phyloP scores from a whole-genome alignment of 2,329 filamentous ascomycete genomes.

The Cercospora sp. region DNA sequence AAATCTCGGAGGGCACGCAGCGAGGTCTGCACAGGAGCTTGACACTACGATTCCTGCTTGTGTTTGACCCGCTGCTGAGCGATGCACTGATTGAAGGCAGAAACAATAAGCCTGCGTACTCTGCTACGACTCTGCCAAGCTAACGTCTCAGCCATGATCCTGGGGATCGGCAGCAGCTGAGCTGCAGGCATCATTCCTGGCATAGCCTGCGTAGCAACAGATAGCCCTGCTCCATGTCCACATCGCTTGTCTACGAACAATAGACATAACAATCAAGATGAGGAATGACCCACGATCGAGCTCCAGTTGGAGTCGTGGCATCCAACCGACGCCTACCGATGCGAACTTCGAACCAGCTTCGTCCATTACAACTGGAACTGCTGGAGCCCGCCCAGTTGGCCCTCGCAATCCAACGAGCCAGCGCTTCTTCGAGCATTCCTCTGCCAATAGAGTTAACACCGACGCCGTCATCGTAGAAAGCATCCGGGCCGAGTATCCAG shows the following conservation, averaged over 20 bases:
- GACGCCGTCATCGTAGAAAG: constrained; percentile 47
- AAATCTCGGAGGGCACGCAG: background rate
- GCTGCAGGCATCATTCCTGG: background rate
- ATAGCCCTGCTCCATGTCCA: background rate
- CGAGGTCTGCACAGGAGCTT: background rate
- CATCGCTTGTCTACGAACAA: background rate
- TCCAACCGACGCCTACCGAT: background rate
- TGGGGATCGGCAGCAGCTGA: constrained; percentile 5
- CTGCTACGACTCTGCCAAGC: background rate
- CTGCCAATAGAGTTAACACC: constrained; percentile 46
- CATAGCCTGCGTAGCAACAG: background rate
- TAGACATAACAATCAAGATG: background rate
- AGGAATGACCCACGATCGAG: constrained; percentile 5
- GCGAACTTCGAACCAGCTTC: background rate
- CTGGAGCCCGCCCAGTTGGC: constrained; percentile 14
- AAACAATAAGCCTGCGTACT: background rate
- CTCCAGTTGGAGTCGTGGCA: background rate
- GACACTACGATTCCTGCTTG: background rate
- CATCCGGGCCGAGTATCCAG: constrained; percentile 48
- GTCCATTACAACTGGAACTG: constrained; percentile 24
- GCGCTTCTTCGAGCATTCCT: constrained; percentile 48
- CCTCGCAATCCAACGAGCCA: constrained; percentile 41
- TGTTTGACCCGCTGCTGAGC: background rate
- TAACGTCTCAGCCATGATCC: background rate
- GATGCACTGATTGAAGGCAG: background rate